Conservation (phyloP, 1,284 basidiomycete species). For the Ganoderma multipileum region DNA sequence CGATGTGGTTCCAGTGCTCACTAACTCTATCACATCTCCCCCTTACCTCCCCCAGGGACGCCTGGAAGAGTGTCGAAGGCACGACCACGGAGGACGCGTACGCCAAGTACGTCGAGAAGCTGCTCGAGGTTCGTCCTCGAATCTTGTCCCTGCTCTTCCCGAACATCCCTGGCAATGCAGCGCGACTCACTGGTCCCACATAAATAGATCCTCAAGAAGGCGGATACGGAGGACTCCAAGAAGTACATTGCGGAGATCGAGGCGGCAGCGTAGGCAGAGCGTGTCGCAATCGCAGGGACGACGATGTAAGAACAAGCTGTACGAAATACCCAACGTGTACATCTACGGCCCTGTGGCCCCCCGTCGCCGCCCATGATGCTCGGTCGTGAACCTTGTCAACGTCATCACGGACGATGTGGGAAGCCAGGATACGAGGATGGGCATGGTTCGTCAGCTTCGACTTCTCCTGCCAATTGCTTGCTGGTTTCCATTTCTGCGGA, state of each 20-base stretch:
- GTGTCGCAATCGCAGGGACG: not conserved
- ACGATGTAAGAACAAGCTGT: constrained; percentile 5
- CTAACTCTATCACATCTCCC: constrained; percentile 5
- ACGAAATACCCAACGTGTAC: constrained; percentile 9
- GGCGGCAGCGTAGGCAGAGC: constrained; percentile 47
- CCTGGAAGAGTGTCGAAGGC: constrained; percentile 85
- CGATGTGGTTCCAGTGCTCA: constrained; percentile 5
- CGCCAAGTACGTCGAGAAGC: constrained; percentile 75
- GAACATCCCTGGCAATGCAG: constrained; percentile 1
- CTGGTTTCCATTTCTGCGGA: constrained; percentile 22
- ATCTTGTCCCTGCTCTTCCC: constrained; percentile 4
- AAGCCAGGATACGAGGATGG: not conserved
- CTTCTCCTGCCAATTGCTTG: constrained; percentile 23
- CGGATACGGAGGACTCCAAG: constrained; percentile 61
- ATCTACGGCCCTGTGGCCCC: constrained; percentile 1
- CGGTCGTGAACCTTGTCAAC: constrained; percentile 8
- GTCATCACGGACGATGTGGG: not conserved
- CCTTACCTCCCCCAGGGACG: constrained; percentile 63
- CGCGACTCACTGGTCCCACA: constrained; percentile 43
- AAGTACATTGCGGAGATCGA: constrained; percentile 67
- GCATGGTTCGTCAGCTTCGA: constrained; percentile 5
- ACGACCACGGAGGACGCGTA: constrained; percentile 75
- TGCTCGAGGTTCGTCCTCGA: constrained; percentile 64
- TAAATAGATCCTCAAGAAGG: constrained; percentile 70
- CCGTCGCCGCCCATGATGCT: not conserved